Conservation (phyloP, 257 asterid genomes). For the Przewalskia tangutica region DNA sequence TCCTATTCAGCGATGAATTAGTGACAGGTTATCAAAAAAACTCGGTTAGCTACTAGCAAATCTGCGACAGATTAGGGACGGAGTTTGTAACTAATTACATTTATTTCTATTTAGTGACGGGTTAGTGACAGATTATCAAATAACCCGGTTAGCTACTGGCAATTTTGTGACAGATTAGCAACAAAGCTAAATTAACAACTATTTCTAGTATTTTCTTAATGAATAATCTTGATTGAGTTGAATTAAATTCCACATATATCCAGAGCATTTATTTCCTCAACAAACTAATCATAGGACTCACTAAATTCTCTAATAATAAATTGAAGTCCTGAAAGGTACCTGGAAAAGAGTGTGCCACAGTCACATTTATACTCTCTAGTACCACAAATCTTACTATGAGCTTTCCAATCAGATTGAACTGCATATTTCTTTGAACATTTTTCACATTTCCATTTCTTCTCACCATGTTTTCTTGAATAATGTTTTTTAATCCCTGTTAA, state of each 20-base stretch:
- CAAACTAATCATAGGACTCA: conserved; percentile 4
- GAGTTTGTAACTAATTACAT: no score
- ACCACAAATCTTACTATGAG: conserved; percentile 90
- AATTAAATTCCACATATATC: background rate
- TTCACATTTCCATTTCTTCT: conserved; percentile 91
- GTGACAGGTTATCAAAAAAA: no score
- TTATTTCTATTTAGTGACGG: background rate
- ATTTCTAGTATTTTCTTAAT: no score
- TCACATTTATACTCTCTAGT: conserved; percentile 90
- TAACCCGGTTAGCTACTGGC: background rate
- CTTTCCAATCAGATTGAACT: conserved; percentile 96
- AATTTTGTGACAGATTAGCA: background rate
- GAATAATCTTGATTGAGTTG: background rate
- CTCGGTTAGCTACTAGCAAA: no score
- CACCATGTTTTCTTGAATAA: conserved; percentile 81
- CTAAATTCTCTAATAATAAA: background rate
- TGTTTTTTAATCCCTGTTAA: conserved; percentile 83
- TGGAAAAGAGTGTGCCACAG: conserved; percentile 95
- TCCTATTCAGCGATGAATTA: no score
- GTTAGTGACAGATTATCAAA: background rate
- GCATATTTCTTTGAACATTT: conserved; percentile 88
- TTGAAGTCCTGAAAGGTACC: conserved; percentile 21
- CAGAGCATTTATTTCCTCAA: conserved; percentile 11
- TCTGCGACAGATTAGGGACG: no score
- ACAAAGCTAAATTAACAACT: no score